Conservation (phyloP, 106 monocot genomes). For the Platanthera guangdongensis region DNA sequence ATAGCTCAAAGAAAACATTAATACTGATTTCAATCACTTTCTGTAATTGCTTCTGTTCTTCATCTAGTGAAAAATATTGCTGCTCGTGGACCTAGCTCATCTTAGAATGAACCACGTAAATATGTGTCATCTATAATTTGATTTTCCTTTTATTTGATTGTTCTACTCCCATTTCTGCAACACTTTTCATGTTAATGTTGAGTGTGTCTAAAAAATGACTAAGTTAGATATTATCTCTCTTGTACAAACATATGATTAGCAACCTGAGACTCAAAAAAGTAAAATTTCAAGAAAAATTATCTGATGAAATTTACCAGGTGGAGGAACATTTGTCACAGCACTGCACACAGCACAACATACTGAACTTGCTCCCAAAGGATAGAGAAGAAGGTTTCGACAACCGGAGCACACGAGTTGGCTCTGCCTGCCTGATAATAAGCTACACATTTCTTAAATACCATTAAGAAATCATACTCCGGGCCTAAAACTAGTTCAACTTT, state of each 20-base stretch:
- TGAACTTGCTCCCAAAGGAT: slow-evolving; percentile 72
- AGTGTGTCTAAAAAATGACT: neutral
- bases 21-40: no score
- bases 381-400: slow-evolving; percentile 72
- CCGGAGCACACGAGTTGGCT: slow-evolving; percentile 90
- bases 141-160: no score
- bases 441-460: neutral
- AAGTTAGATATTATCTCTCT: neutral
- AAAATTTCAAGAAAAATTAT: neutral
- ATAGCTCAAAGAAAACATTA: no score
- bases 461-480: neutral
- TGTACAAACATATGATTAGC: neutral
- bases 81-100: no score
- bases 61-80: no score
- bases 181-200: no score
- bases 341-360: slow-evolving; percentile 87
- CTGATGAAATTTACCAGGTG: slow-evolving; percentile 45
- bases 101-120: no score
- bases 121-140: no score
- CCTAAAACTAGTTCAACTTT: neutral
- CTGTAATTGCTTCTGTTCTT: no score
- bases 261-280: neutral
- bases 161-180: no score
- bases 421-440: slow-evolving; percentile 40
- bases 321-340: slow-evolving; percentile 67